phyloP scores from a whole-genome alignment of 192 early-diverging fungal species.

The Coemansia sp. region DNA sequence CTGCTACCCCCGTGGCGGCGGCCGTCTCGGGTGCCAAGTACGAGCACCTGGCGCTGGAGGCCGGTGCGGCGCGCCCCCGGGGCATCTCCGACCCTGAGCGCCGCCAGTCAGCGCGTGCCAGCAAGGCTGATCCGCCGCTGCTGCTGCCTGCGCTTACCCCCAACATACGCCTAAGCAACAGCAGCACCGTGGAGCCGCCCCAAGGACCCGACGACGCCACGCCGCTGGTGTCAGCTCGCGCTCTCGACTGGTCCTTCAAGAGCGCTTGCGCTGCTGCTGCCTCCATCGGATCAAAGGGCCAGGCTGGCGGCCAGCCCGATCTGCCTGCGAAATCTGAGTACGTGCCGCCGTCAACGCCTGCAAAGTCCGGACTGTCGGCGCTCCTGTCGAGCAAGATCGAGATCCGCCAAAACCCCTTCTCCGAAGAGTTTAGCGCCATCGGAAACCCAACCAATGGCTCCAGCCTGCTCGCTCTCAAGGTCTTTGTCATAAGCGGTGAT shows the following conservation, averaged over 20 bases:
- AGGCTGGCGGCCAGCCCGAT: neutral
- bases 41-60: constrained; percentile 14
- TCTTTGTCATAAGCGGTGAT: constrained; percentile 62
- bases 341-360: constrained; percentile 27
- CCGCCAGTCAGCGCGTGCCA: constrained; percentile 21
- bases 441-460: constrained; percentile 61
- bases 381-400: constrained; percentile 64
- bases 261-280: neutral
- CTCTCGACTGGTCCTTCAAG: constrained; percentile 5
- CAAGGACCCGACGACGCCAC: neutral
- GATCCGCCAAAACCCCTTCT: constrained; percentile 65
- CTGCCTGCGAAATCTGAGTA: constrained; percentile 6
- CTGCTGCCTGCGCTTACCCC: neutral
- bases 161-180: neutral
- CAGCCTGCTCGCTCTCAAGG: constrained; percentile 59
- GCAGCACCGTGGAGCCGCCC: constrained; percentile 1
- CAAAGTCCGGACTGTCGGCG: constrained; percentile 59
- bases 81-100: constrained; percentile 42
- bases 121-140: neutral
- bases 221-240: constrained; percentile 8
- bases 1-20: constrained; percentile 4
- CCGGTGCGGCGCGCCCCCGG: constrained; percentile 16
- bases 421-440: constrained; percentile 63
- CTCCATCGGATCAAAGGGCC: neutral
- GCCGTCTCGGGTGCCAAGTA: constrained; percentile 20